These are phyloP conservation scores for Ascoidea asiatica DNA, from an alignment of 805 yeast genomes.

Conservation along the genomic window DNA sequence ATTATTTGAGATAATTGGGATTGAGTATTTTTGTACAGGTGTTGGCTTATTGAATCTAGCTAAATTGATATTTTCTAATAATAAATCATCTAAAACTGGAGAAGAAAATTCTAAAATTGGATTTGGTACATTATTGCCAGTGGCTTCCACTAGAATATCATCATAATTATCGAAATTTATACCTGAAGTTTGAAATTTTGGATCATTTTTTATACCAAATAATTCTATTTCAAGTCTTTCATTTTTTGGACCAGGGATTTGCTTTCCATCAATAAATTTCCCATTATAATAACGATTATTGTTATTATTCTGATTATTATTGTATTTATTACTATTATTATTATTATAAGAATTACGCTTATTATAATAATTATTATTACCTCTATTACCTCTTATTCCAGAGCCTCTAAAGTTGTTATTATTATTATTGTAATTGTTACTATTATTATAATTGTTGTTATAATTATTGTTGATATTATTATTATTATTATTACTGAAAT, in stretches of 20 bases:
- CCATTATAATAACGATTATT: slow-evolving; percentile 41
- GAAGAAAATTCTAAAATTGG: slow-evolving; percentile 77
- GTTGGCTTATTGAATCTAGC: slow-evolving; percentile 95
- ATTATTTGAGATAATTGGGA: slow-evolving; percentile 79
- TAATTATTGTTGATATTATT: neutral
- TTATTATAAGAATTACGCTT: no score
- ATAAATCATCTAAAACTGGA: slow-evolving; percentile 81
- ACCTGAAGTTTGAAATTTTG: slow-evolving; percentile 39
- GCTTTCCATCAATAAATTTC: slow-evolving; percentile 76
- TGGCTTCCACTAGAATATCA: slow-evolving; percentile 96
- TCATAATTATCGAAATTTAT: slow-evolving; percentile 97
- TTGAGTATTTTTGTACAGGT: slow-evolving; percentile 89
- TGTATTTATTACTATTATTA: neutral
- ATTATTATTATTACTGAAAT: neutral
- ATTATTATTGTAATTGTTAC: neutral
- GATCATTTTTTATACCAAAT: slow-evolving; percentile 43
- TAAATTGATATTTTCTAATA: slow-evolving; percentile 74
- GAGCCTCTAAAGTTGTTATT: no score
- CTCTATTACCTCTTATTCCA: no score
- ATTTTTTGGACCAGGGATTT: slow-evolving; percentile 67
- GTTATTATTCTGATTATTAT: neutral
- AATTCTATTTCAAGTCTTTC: slow-evolving; percentile 62
- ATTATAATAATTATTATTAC: neutral
- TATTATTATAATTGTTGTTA: neutral
- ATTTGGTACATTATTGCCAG: slow-evolving; percentile 92